These are phyloP conservation scores for Aspergillus nomiae DNA, from an alignment of 2,329 filamentous ascomycete species.

Conservation along the genomic window DNA sequence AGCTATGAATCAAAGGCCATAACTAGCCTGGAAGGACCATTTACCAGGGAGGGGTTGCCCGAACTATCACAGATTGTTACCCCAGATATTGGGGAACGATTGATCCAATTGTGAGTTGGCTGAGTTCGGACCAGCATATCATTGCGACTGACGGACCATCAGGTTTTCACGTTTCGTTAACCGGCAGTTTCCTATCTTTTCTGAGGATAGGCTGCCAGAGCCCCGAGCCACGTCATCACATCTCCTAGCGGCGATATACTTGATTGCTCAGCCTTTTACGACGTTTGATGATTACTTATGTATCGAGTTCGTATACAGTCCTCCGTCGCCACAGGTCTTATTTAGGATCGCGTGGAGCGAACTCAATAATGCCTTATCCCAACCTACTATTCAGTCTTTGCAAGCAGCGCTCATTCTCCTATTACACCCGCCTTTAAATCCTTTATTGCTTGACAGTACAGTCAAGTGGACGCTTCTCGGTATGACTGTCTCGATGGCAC, in stretches of 20 bases:
- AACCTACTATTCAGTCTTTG: neutral
- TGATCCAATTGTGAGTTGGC: neutral
- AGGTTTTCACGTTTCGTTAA: neutral
- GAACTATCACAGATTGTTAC: neutral
- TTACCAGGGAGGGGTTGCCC: neutral
- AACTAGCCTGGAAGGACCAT: neutral
- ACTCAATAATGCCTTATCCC: neutral
- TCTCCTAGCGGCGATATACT: slow-evolving; percentile 5
- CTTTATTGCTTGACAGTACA: neutral
- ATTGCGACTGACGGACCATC: neutral
- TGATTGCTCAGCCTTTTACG: slow-evolving; percentile 2
- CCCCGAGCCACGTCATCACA: neutral
- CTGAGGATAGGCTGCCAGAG: neutral
- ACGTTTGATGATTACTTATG: slow-evolving; percentile 7
- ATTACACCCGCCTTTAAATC: neutral
- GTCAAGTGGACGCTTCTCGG: neutral
- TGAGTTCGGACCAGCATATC: neutral
- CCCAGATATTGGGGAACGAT: neutral
- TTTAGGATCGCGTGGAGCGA: neutral
- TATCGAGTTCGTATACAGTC: slow-evolving; percentile 5
- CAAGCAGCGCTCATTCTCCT: slow-evolving; percentile 4
- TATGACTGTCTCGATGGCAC: neutral
- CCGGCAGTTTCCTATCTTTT: neutral
- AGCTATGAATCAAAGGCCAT: neutral
- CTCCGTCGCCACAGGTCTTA: neutral